Base-by-base conservation (phyloP, 164 flowering plant species). In the Stephania japonica region DNA sequence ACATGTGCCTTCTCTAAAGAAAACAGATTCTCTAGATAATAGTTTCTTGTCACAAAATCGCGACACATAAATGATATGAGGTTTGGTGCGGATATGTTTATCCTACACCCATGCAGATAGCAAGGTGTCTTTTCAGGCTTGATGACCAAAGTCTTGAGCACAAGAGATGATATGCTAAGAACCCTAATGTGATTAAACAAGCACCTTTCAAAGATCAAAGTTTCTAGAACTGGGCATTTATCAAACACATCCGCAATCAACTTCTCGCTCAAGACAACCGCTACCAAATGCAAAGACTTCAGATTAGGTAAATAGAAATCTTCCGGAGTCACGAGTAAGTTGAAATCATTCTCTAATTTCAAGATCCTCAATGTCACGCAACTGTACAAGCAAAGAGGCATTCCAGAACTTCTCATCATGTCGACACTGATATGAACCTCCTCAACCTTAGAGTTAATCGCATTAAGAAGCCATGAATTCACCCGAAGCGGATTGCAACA, bases 111-210 rank as follows among this genome's bases (percentile, higher is more conserved):
- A 27, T 42, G 27, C 23, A 68, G 24, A 9, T 47, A 27, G 23
- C 25, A 25, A 61, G 32, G 42, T 32, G 13, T n/a, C 41, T 53
- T 24, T 16, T 26, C 53, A 24, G 65, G 4, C 13, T 38, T 64
- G 23, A 74, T 61, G 18, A 42, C 71, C 76, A 74, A 74, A 14
- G 63, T 62, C 72, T 74, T 74, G n/a, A 74, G 76, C 42, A 42
- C 16, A 12, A 11, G 76, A 18, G 72, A 68, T 18, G 61, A 25
- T 18, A 74, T 69, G 56, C 8, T 62, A 19, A 74, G 72, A 25
- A 24, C 25, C 44, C 2, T 26, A 1, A 27, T 23, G 19, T 25
- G 23, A 8, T 56, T 71, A 68, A 74, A 24, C n/a, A 16, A n/a
- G 18, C 76, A 74, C 13, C 26, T 42, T 6, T 63, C 43, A 49